These are phyloP conservation scores for Fragilaria crotonensis DNA, from an alignment of 108 stramenopile species.

Conservation along the genomic window DNA sequence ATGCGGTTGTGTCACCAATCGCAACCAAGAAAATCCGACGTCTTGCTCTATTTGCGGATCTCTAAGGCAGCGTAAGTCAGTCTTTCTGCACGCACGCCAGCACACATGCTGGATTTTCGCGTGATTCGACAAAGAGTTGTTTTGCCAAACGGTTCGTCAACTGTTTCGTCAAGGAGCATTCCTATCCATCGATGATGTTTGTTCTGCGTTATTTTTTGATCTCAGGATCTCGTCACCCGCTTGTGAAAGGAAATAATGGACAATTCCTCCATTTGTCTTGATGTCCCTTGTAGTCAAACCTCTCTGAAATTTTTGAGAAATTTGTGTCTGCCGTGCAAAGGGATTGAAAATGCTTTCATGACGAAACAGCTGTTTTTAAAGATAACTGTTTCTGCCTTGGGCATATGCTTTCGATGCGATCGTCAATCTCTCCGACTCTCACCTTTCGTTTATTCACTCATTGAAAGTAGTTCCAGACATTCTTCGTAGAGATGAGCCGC, in stretches of 20 bases:
- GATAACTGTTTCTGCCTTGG: no score
- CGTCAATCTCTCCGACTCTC: neutral
- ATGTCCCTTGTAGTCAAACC: no score
- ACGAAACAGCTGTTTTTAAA: no score
- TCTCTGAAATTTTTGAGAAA: no score
- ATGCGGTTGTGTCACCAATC: slow-evolving; percentile 15
- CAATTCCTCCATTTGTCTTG: no score
- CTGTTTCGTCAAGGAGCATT: neutral
- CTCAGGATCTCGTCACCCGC: neutral
- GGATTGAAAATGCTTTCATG: no score
- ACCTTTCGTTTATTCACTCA: neutral
- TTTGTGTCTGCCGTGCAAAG: no score
- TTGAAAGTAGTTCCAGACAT: neutral
- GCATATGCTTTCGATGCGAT: no score
- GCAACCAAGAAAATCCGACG: neutral
- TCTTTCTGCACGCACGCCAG: no score
- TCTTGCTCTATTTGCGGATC: slow-evolving; percentile 7
- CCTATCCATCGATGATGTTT: neutral
- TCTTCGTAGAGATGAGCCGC: neutral
- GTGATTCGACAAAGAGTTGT: neutral
- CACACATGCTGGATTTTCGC: neutral
- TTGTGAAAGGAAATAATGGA: no score
- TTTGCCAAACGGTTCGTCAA: neutral
- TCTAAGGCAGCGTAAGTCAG: neutral
- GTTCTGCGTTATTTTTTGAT: neutral